These are phyloP conservation scores for Cucurbitaria berberidis DNA, from an alignment of 2,329 filamentous ascomycete species.

Conservation along the genomic window DNA sequence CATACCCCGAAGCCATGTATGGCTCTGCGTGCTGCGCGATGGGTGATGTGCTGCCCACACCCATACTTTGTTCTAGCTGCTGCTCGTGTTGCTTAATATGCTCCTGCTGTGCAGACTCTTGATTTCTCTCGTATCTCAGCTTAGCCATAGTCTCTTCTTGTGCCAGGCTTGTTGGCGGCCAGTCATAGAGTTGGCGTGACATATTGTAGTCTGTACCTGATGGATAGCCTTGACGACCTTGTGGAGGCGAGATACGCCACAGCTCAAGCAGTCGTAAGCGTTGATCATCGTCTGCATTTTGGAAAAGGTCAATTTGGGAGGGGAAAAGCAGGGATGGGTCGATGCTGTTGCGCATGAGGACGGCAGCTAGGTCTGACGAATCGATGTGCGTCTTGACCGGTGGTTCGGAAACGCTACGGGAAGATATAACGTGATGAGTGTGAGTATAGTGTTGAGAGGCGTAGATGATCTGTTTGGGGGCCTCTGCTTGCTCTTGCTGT, in stretches of 20 bases:
- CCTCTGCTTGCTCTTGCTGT: slow-evolving; percentile 25
- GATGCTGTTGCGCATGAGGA: slow-evolving; percentile 71
- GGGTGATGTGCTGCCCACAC: slow-evolving; percentile 24
- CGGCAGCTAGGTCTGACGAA: slow-evolving; percentile 57
- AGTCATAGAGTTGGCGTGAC: slow-evolving; percentile 54
- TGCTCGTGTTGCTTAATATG: slow-evolving; percentile 37
- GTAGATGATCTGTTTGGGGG: slow-evolving; percentile 66
- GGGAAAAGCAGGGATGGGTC: slow-evolving; percentile 72
- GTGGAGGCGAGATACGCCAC: slow-evolving; percentile 80
- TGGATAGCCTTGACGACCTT: slow-evolving; percentile 42
- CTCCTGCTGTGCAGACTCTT: slow-evolving; percentile 37
- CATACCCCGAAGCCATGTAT: slow-evolving; percentile 85
- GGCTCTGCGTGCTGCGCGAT: slow-evolving; percentile 66
- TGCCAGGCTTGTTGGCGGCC: slow-evolving; percentile 61
- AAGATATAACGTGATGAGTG: slow-evolving; percentile 67
- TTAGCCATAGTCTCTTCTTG: slow-evolving; percentile 63
- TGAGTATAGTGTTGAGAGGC: slow-evolving; percentile 86
- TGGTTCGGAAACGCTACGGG: slow-evolving; percentile 32
- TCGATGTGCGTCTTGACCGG: slow-evolving; percentile 44
- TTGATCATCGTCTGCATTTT: slow-evolving; percentile 73
- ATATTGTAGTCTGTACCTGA: slow-evolving; percentile 54
- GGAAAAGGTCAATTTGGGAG: slow-evolving; percentile 80
- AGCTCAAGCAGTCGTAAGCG: slow-evolving; percentile 78
- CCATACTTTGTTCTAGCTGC: slow-evolving; percentile 39
- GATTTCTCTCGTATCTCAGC: slow-evolving; percentile 64